These are phyloP conservation scores for Nakaseomyces bracarensis DNA, from an alignment of 1,139 yeast species.

Conservation along the genomic window DNA sequence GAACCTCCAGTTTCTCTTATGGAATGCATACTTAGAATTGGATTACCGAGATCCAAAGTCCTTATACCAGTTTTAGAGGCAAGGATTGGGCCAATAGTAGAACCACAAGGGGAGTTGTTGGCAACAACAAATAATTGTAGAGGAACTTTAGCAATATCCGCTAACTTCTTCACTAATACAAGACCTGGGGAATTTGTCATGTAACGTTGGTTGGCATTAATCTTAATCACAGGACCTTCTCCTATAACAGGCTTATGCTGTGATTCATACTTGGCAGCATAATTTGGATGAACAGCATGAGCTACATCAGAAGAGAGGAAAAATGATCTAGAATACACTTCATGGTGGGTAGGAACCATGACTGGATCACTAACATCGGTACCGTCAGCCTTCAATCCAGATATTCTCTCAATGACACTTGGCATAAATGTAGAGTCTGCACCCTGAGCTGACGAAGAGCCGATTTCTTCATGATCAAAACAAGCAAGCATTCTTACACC, in stretches of 20 bases:
- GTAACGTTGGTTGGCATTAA: constrained; percentile 92
- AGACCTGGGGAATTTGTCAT: constrained; percentile 91
- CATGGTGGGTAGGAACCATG: constrained; percentile 38
- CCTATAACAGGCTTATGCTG: constrained; percentile 75
- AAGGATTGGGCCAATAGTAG: constrained; percentile 91
- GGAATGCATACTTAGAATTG: constrained; percentile 92
- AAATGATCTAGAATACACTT: constrained; percentile 74
- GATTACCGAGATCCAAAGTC: constrained; percentile 87
- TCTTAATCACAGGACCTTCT: constrained; percentile 84
- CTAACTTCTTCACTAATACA: constrained; percentile 65
- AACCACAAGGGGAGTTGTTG: constrained; percentile 91
- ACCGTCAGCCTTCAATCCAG: constrained; percentile 40
- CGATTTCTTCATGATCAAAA: constrained; percentile 94
- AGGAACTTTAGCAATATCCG: constrained; percentile 57
- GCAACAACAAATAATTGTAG: constrained; percentile 80
- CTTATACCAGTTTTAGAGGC: constrained; percentile 84
- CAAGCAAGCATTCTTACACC: constrained; percentile 68
- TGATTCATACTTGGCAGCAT: constrained; percentile 63
- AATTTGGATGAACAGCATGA: constrained; percentile 94
- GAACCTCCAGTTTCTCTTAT: constrained; percentile 91
- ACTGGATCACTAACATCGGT: constrained; percentile 25
- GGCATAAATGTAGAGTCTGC: constrained; percentile 90
- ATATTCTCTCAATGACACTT: constrained; percentile 61
- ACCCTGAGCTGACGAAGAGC: constrained; percentile 90
- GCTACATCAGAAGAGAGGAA: constrained; percentile 93